Evolutionary conservation across 179 eudicot species (phyloP).

Genomic region (Sideroxylon spinosum): DNA sequence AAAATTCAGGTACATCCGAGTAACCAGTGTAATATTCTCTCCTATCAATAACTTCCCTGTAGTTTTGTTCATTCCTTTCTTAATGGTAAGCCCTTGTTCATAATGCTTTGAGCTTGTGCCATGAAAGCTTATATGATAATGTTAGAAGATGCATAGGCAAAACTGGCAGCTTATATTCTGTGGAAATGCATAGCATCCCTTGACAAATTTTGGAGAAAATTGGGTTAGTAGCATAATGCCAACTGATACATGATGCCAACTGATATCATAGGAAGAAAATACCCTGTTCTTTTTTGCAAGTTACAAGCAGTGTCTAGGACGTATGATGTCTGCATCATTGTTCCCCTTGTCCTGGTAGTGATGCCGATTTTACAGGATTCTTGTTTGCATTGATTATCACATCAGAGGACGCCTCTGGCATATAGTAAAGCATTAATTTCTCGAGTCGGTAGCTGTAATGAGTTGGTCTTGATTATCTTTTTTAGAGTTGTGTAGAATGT

Average conservation of each 20-base stretch:
- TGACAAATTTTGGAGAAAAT: too few species aligned
- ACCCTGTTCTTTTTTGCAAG: background rate
- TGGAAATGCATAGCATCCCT: too few species aligned
- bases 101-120: background rate
- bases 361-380: background rate
- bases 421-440: background rate
- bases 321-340: background rate
- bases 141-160: too few species aligned
- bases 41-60: background rate
- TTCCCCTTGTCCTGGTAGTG: background rate
- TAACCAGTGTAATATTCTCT: background rate
- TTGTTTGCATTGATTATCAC: background rate
- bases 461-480: background rate
- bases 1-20: background rate
- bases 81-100: background rate
- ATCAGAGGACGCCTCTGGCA: background rate
- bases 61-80: conserved; percentile 6
- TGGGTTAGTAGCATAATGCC: background rate
- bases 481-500: background rate
- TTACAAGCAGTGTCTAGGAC: background rate
- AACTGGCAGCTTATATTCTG: too few species aligned
- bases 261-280: background rate
- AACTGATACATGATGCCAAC: background rate
- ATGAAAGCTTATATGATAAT: background rate
- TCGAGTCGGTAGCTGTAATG: background rate